These are phyloP conservation scores for Phytophthora meadii DNA, from an alignment of 352 stramenopile species.

Conservation along the genomic window DNA sequence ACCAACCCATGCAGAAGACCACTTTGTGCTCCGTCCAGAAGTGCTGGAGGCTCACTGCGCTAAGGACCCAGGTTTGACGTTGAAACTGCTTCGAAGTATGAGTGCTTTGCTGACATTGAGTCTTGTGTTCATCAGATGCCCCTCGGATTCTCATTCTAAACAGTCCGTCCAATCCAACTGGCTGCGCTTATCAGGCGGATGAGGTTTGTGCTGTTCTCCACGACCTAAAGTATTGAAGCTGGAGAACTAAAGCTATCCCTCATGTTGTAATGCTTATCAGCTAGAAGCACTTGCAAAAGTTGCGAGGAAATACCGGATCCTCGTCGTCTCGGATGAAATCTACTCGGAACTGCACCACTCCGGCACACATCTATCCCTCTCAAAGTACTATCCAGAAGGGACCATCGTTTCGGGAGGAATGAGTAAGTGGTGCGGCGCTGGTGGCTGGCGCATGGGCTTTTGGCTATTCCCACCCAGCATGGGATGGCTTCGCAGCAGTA, in stretches of 20 bases:
- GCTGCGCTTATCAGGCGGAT: constrained; percentile 79
- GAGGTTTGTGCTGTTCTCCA: constrained; percentile 50
- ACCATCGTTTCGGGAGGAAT: constrained; percentile 89
- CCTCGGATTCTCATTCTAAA: constrained; percentile 89
- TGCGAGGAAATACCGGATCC: constrained; percentile 84
- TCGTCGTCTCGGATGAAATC: constrained; percentile 92
- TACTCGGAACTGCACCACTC: constrained; percentile 88
- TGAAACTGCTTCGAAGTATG: constrained; percentile 6
- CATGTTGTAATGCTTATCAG: constrained; percentile 23
- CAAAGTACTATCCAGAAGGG: constrained; percentile 86
- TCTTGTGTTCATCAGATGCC: constrained; percentile 51
- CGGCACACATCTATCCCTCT: constrained; percentile 81
- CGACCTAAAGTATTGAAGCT: not conserved
- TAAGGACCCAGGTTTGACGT: constrained; percentile 74
- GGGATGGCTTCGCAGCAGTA: constrained; percentile 84
- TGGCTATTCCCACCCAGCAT: constrained; percentile 85
- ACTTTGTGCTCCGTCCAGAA: constrained; percentile 82
- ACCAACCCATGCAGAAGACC: constrained; percentile 76
- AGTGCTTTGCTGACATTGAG: not conserved
- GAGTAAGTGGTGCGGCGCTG: constrained; percentile 90
- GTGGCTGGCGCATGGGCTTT: constrained; percentile 89
- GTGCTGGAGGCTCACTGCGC: constrained; percentile 83
- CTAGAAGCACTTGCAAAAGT: constrained; percentile 73
- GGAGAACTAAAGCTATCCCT: constrained; percentile 6
- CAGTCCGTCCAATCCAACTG: constrained; percentile 86